These are phyloP conservation scores for Letharia columbiana DNA, from an alignment of 495 filamentous ascomycete species.

Conservation along the genomic window DNA sequence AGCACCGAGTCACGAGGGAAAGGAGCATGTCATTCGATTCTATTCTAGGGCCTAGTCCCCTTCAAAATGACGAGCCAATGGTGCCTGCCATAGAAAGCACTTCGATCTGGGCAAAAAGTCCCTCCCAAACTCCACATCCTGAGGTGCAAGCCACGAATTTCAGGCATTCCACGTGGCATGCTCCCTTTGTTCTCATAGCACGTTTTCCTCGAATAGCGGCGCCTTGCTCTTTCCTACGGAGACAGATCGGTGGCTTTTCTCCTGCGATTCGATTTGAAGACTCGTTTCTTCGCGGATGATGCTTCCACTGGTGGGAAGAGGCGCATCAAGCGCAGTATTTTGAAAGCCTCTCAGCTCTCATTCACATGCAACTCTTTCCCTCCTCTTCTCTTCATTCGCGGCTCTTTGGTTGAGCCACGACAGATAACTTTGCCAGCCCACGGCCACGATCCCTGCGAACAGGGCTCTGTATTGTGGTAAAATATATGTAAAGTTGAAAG, in stretches of 20 bases:
- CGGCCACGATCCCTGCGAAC: conserved; percentile 63
- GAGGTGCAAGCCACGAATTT: not conserved
- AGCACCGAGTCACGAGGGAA: not conserved
- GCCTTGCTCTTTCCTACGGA: not conserved
- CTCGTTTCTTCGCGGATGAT: not conserved
- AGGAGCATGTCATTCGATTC: no score
- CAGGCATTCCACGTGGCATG: not conserved
- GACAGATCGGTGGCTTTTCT: not conserved
- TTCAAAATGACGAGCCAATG: not conserved
- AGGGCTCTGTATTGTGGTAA: conserved; percentile 67
- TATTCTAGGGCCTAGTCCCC: not conserved
- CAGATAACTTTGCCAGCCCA: conserved; percentile 90
- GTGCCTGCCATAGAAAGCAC: not conserved
- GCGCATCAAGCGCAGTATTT: not conserved
- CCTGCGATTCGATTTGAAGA: not conserved
- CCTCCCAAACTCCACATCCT: not conserved
- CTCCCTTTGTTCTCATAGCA: not conserved
- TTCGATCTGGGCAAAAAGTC: not conserved
- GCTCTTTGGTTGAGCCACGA: conserved; percentile 71
- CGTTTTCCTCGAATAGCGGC: not conserved
- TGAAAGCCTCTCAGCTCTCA: not conserved
- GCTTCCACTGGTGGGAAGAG: not conserved
- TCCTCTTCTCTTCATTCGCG: conserved; percentile 40
- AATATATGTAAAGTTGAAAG: conserved; percentile 79
- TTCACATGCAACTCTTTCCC: not conserved